These are phyloP conservation scores for Starmerella powellii DNA, from an alignment of 805 yeast genomes.

Conservation along the genomic window DNA sequence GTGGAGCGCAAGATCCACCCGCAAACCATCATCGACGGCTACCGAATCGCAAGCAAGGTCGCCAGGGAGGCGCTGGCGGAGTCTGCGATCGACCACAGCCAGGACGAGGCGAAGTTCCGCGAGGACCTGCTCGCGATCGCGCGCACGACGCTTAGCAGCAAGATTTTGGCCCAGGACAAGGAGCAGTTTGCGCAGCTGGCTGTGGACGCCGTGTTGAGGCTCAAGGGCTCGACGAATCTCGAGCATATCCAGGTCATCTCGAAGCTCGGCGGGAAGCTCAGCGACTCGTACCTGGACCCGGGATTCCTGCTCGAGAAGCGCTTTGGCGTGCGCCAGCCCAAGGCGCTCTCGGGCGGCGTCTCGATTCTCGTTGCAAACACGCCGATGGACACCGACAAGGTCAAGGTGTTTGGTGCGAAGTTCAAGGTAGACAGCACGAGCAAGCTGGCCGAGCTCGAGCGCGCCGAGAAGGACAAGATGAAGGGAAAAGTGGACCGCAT, in stretches of 20 bases:
- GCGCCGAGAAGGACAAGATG: conserved; percentile 92
- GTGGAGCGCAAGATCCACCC: conserved; percentile 93
- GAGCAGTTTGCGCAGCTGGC: conserved; percentile 80
- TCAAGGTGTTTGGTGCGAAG: conserved; percentile 93
- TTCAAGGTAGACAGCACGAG: conserved; percentile 92
- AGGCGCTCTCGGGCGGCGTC: conserved; percentile 59
- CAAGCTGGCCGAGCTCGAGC: conserved; percentile 84
- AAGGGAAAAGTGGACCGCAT: conserved; percentile 77
- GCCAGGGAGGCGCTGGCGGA: conserved; percentile 70
- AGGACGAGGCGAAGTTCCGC: conserved; percentile 47
- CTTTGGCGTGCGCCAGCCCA: conserved; percentile 92
- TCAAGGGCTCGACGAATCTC: conserved; percentile 75
- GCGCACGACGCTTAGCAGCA: conserved; percentile 84
- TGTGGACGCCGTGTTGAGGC: conserved; percentile 82
- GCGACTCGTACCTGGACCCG: conserved; percentile 89
- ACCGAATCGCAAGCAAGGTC: conserved; percentile 73
- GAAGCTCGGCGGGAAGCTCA: conserved; percentile 81
- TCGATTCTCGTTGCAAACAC: conserved; percentile 88
- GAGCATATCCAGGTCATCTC: conserved; percentile 89
- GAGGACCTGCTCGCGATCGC: conserved; percentile 77
- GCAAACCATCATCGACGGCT: conserved; percentile 94
- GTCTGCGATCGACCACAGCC: conserved; percentile 62
- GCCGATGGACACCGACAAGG: conserved; percentile 88
- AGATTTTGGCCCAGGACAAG: conserved; percentile 89
- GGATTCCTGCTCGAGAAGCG: conserved; percentile 86